A percentile compares a stretch with the other conserved stretches of the same genome.
These are phyloP conservation scores for Passalora sequoiae DNA, from an alignment of 2,329 filamentous ascomycete genomes.

Conservation along the genomic window DNA sequence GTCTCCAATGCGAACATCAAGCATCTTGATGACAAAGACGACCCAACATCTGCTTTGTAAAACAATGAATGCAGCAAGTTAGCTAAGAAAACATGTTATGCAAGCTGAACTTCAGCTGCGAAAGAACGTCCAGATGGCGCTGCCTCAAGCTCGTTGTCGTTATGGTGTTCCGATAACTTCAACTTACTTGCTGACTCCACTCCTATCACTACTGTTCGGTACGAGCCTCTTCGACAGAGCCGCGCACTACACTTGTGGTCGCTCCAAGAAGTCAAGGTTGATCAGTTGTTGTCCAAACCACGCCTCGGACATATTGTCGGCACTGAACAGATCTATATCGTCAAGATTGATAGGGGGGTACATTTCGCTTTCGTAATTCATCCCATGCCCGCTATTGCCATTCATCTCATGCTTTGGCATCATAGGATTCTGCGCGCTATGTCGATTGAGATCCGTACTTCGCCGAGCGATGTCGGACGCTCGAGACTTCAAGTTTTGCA, in stretches of 20 bases:
- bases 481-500: conserved; percentile 21
- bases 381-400: not conserved
- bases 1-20: too few relatives aligned
- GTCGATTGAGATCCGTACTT: not conserved
- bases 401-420: not conserved
- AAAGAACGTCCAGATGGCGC: too few relatives aligned
- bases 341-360: conserved; percentile 18
- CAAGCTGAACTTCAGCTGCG: too few relatives aligned
- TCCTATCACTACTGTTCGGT: too few relatives aligned
- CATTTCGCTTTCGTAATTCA: conserved; percentile 1
- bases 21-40: too few relatives aligned
- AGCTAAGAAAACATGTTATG: too few relatives aligned
- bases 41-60: too few relatives aligned
- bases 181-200: too few relatives aligned
- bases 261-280: conserved; percentile 25
- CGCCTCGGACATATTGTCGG: conserved; percentile 23
- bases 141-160: too few relatives aligned
- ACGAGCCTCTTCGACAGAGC: too few relatives aligned
- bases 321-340: conserved; percentile 20
- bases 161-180: too few relatives aligned
- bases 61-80: too few relatives aligned
- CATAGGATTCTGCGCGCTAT: not conserved
- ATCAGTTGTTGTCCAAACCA: conserved; percentile 26
- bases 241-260: conserved; percentile 11
- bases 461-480: conserved; percentile 10